These are phyloP conservation scores for Colletotrichum kahawae DNA, from an alignment of 2,329 filamentous ascomycete species.

Conservation along the genomic window DNA sequence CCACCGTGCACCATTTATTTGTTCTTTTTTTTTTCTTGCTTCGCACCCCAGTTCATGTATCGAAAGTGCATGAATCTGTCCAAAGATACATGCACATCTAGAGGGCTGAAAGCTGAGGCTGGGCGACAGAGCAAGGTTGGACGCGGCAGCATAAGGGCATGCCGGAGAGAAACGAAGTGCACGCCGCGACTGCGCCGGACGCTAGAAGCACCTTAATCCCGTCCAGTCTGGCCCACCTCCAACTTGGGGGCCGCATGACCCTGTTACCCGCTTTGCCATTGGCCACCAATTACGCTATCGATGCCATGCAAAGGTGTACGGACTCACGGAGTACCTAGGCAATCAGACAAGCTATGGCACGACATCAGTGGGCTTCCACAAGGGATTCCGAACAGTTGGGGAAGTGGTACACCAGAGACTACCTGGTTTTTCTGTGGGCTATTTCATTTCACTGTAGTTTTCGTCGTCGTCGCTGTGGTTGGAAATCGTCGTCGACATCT, in stretches of 20 bases:
- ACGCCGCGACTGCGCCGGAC: not conserved
- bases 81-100: not conserved
- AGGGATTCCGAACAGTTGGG: not conserved
- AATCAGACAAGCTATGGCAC: not conserved
- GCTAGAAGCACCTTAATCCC: not conserved
- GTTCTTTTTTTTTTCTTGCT: not conserved
- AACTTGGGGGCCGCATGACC: not conserved
- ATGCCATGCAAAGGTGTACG: not conserved
- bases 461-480: not conserved
- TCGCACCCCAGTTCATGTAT: not conserved
- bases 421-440: not conserved
- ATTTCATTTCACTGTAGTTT: not conserved
- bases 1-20: not conserved
- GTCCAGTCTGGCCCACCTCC: not conserved
- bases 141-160: not conserved
- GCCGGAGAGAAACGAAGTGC: not conserved
- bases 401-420: not conserved
- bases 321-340: not conserved
- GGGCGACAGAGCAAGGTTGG: not conserved
- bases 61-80: not conserved
- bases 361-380: not conserved
- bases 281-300: not conserved
- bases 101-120: not conserved
- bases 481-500: not conserved
- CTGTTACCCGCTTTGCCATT: not conserved